These are phyloP conservation scores for Pachyrhizus erosus DNA, from an alignment of 306 rosid species.

Conservation along the genomic window DNA sequence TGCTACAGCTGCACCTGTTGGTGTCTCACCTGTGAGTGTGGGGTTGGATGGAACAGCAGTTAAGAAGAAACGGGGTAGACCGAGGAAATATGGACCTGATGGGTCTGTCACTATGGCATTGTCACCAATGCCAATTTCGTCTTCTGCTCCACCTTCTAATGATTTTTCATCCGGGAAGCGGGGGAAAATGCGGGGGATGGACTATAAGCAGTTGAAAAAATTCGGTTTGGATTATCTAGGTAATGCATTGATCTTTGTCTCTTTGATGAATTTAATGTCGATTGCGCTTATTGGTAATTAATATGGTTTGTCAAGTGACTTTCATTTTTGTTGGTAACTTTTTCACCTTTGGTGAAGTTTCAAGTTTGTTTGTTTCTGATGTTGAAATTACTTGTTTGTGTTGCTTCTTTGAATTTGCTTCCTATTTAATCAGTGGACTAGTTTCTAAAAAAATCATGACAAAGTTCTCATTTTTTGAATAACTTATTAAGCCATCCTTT, in stretches of 20 bases:
- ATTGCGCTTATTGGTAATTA: slow-evolving; percentile 19
- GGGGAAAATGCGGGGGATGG: slow-evolving; percentile 64
- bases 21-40: slow-evolving; percentile 54
- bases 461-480: background rate
- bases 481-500: slow-evolving; percentile 6
- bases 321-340: background rate
- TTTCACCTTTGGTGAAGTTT: background rate
- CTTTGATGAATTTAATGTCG: slow-evolving; percentile 4
- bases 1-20: slow-evolving; percentile 25
- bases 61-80: slow-evolving; percentile 89
- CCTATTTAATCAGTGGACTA: slow-evolving; percentile 19
- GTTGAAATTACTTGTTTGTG: slow-evolving; percentile 24
- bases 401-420: slow-evolving; percentile 5
- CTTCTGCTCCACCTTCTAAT: slow-evolving; percentile 59
- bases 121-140: slow-evolving; percentile 74
- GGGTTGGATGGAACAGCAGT: slow-evolving; percentile 59
- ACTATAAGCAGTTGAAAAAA: slow-evolving; percentile 66
- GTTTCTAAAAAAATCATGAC: background rate
- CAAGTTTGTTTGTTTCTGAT: slow-evolving; percentile 19
- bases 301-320: slow-evolving; percentile 25
- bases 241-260: slow-evolving; percentile 39
- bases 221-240: slow-evolving; percentile 64
- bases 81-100: slow-evolving; percentile 84
- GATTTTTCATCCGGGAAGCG: slow-evolving; percentile 62
- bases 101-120: slow-evolving; percentile 81